Evolutionary conservation across 768 basidiomycete genomes (phyloP).

Genomic region (Floccularia luteovirens): DNA sequence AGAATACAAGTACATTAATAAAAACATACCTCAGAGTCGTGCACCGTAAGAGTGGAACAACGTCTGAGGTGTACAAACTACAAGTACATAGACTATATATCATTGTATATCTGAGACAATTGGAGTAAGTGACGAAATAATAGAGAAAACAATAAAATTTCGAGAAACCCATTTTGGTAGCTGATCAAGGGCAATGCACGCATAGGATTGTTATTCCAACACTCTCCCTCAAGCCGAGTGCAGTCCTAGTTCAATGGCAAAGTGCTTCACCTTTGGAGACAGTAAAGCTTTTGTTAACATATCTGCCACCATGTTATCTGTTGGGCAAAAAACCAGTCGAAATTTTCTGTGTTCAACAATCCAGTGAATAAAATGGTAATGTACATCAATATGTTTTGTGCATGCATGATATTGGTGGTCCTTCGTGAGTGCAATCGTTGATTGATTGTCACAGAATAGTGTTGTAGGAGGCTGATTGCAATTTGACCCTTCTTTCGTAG

Average conservation of each 20-base stretch:
- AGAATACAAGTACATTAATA: too few species aligned
- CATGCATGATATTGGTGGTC: slow-evolving; percentile 8
- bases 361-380: slow-evolving; percentile 17
- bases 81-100: too few species aligned
- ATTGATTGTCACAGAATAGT: background rate
- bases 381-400: slow-evolving; percentile 17
- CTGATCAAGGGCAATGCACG: too few species aligned
- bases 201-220: too few species aligned
- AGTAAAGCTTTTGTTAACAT: slow-evolving; percentile 10
- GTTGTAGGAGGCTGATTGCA: background rate
- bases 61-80: too few species aligned
- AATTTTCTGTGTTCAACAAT: slow-evolving; percentile 19
- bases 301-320: slow-evolving; percentile 16
- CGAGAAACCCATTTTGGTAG: too few species aligned
- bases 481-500: background rate
- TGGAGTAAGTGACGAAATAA: too few species aligned
- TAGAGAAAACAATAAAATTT: too few species aligned
- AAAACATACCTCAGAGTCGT: too few species aligned
- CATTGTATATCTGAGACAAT: too few species aligned
- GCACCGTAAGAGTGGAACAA: too few species aligned
- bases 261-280: slow-evolving; percentile 8
- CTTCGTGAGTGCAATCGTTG: too few species aligned
- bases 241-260: background rate
- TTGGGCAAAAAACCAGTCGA: slow-evolving; percentile 13
- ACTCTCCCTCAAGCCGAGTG: background rate